Percentiles rank a stretch among this genome's conserved stretches.
Conservation (phyloP, 2,329 filamentous ascomycete genomes). For the Fusarium mexicanum region DNA sequence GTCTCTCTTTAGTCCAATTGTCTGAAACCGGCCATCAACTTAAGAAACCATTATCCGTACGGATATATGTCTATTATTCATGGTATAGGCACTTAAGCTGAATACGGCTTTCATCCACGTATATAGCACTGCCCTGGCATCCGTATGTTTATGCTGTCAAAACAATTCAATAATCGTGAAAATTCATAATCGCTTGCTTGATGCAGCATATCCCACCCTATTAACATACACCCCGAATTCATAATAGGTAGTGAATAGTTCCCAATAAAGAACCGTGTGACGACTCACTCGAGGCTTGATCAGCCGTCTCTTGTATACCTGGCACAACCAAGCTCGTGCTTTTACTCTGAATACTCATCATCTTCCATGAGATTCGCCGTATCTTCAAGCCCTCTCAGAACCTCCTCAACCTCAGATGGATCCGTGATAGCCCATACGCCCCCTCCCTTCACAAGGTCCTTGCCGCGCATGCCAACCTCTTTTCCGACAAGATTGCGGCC, state of each 20-base stretch:
- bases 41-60: conserved; percentile 8
- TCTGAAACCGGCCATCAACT: conserved; percentile 34
- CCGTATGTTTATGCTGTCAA: not conserved
- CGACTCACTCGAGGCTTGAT: conserved; percentile 5
- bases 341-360: conserved; percentile 51
- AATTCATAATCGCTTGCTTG: conserved; percentile 7
- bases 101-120: not conserved
- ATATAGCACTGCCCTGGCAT: not conserved
- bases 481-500: conserved; percentile 94
- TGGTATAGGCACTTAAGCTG: not conserved
- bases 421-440: conserved; percentile 93
- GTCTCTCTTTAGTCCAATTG: conserved; percentile 32
- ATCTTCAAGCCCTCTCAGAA: conserved; percentile 71
- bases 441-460: conserved; percentile 83
- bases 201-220: conserved; percentile 8
- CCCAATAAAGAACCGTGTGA: not conserved
- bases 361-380: conserved; percentile 65
- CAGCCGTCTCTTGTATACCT: not conserved
- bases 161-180: conserved; percentile 7
- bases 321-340: not conserved
- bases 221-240: conserved; percentile 14
- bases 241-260: not conserved
- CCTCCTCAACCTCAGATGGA: conserved; percentile 78
- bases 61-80: not conserved
- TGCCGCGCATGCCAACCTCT: conserved; percentile 86